Percentiles rank a stretch among this genome's conserved stretches.
Conservation (phyloP, 306 rosid genomes). For the Pterocarpus macrocarpus region DNA sequence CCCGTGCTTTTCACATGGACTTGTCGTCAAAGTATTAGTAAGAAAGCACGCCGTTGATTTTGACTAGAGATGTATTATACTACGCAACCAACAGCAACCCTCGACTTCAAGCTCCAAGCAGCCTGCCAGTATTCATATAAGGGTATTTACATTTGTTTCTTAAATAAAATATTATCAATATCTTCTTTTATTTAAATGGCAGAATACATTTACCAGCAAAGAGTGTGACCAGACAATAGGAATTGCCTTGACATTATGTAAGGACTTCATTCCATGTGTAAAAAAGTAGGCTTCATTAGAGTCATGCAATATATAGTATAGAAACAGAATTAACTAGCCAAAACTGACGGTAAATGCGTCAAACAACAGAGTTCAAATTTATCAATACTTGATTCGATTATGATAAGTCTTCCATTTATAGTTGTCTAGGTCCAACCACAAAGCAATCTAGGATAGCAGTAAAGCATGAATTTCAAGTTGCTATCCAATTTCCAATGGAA, state of each 20-base stretch:
- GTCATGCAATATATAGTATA: constrained; percentile 2
- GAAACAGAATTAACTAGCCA: neutral
- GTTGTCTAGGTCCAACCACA: neutral
- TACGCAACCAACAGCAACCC: too few relatives aligned
- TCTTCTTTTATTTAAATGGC: neutral
- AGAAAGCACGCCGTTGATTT: neutral
- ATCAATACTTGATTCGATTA: neutral
- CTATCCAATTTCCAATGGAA: neutral
- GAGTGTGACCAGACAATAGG: neutral
- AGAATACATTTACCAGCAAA: neutral
- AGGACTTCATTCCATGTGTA: neutral
- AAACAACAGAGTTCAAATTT: neutral
- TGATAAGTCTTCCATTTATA: neutral
- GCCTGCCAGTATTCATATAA: too few relatives aligned
- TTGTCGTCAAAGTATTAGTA: neutral
- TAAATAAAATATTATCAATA: neutral
- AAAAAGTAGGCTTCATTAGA: neutral
- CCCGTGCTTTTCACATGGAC: neutral
- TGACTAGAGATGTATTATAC: neutral
- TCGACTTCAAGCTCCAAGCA: too few relatives aligned
- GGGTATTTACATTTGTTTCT: neutral
- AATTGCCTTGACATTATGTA: neutral
- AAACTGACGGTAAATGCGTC: neutral
- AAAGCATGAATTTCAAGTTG: constrained; percentile 5
- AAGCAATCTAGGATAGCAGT: neutral